phyloP scores from a whole-genome alignment of 306 rosid genomes.

The Lablab purpureus region DNA sequence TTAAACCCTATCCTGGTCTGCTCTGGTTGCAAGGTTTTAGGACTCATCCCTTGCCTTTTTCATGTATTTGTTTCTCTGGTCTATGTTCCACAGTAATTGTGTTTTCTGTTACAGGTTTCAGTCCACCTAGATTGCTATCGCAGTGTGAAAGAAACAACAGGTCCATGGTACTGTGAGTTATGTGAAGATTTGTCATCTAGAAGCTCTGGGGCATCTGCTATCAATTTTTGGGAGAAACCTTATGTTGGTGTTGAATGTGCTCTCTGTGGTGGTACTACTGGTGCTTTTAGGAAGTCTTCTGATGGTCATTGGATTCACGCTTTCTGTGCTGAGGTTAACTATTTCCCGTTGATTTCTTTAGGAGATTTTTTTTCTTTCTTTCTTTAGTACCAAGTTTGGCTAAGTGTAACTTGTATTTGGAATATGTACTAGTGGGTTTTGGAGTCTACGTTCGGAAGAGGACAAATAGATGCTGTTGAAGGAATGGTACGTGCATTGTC shows the following conservation, averaged over 20 bases:
- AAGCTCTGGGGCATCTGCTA: slow-evolving; percentile 60
- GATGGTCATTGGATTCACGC: slow-evolving; percentile 99
- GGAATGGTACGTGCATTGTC: slow-evolving; percentile 78
- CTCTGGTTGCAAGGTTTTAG: slow-evolving; percentile 88
- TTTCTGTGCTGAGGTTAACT: slow-evolving; percentile 91
- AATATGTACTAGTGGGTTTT: slow-evolving; percentile 76
- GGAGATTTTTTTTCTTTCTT: slow-evolving; percentile 19
- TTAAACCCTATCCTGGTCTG: slow-evolving; percentile 88
- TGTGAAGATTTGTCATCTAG: slow-evolving; percentile 78
- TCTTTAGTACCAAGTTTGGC: slow-evolving; percentile 15
- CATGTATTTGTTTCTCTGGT: slow-evolving; percentile 24
- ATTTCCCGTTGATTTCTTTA: slow-evolving; percentile 1
- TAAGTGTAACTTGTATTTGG: slow-evolving; percentile 22
- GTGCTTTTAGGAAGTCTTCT: slow-evolving; percentile 92
- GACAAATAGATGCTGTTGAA: slow-evolving; percentile 76
- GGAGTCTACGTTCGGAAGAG: slow-evolving; percentile 88
- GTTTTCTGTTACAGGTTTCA: slow-evolving; percentile 70
- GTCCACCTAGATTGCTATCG: slow-evolving; percentile 97
- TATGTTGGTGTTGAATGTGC: slow-evolving; percentile 82
- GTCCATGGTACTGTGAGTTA: slow-evolving; percentile 97
- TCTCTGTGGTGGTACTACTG: slow-evolving; percentile 88
- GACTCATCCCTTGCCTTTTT: slow-evolving; percentile 17
- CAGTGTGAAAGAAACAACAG: slow-evolving; percentile 74
- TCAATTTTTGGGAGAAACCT: slow-evolving; percentile 88
- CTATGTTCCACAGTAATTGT: slow-evolving; percentile 29